phyloP scores from a whole-genome alignment of 2,329 filamentous ascomycete genomes.

The Xylariales sp. region DNA sequence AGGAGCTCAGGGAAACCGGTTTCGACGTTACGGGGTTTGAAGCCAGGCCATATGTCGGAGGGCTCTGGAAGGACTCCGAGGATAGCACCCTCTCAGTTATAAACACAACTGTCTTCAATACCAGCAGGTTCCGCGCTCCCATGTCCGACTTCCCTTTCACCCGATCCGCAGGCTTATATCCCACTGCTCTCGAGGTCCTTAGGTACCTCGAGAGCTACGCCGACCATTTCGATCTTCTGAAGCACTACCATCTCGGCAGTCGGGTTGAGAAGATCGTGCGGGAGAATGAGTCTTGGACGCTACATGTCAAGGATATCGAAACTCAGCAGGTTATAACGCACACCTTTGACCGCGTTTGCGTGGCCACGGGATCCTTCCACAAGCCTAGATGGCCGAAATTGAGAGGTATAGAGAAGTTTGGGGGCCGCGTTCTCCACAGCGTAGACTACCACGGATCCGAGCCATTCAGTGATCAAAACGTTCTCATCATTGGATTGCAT shows the following conservation, averaged over 20 bases:
- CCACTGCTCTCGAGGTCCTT: conserved; percentile 4
- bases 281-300: conserved; percentile 1
- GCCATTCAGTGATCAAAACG: conserved; percentile 11
- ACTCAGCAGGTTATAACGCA: neutral
- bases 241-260: conserved; percentile 3
- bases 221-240: conserved; percentile 4
- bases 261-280: neutral
- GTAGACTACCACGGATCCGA: conserved; percentile 10
- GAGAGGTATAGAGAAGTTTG: conserved; percentile 12
- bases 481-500: conserved; percentile 9
- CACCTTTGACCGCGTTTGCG: conserved; percentile 6
- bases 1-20: conserved; percentile 12
- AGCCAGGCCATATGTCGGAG: conserved; percentile 9
- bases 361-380: conserved; percentile 3
- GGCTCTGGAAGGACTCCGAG: conserved; percentile 9
- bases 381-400: conserved; percentile 6
- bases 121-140: neutral
- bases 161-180: conserved; percentile 4
- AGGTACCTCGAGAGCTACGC: conserved; percentile 7
- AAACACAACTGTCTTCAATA: conserved; percentile 10
- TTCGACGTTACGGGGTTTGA: conserved; percentile 10
- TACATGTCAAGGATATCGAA: neutral
- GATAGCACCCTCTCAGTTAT: conserved; percentile 8
- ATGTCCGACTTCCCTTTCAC: conserved; percentile 12
- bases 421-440: conserved; percentile 11